Base-by-base conservation (phyloP, 108 stramenopile genomes). In the Stephanodiscus triporus region DNA sequence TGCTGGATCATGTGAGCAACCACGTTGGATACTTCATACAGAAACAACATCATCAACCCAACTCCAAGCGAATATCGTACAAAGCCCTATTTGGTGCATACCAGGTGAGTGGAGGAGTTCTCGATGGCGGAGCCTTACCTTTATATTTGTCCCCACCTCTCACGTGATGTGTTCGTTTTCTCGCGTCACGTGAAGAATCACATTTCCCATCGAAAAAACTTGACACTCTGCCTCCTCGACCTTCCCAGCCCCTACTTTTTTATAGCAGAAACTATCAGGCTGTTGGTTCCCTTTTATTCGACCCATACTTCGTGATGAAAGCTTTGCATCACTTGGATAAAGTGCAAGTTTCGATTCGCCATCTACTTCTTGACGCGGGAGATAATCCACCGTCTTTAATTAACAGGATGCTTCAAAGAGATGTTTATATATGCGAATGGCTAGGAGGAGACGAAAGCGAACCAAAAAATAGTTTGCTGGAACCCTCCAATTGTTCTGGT, bases 381-480 rank as follows among this genome's bases (percentile, higher is more conserved):
- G 77, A 71, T 14, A 47, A 63, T 49, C 72, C 77, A 53, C 48
- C 79, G 68, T 40, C 71, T 53, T 45, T 80, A 17, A 54, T 64
- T 0, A 76, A 80, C 45, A 68, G 75, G 51, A 77, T 89, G 55
- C 69, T 93, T 11, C 86, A 84, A 20, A 70, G 92, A 59, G 92
- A 93, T 64, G 87, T 90, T 6, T 93, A 90, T 45, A 74, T 93
- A 34, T 90, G 89, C 57, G 89, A 93, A 42, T 93, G 92, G 92
- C 61, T 93, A 26, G 78, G 82, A 26, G 68, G 69, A 24, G 75
- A 85, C 19, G 83, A 85, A 20, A 82, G 51, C 60, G 51, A 67
- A 29, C 30, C 63, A 27, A 68, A 81, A 6, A 68, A 55, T 65
- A 78, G 63, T 24, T 59, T 75, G 36, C 22, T 9, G 0, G 78